Base-by-base conservation (phyloP, 805 yeast genomes). In the Barnettozyma wickerhamii region DNA sequence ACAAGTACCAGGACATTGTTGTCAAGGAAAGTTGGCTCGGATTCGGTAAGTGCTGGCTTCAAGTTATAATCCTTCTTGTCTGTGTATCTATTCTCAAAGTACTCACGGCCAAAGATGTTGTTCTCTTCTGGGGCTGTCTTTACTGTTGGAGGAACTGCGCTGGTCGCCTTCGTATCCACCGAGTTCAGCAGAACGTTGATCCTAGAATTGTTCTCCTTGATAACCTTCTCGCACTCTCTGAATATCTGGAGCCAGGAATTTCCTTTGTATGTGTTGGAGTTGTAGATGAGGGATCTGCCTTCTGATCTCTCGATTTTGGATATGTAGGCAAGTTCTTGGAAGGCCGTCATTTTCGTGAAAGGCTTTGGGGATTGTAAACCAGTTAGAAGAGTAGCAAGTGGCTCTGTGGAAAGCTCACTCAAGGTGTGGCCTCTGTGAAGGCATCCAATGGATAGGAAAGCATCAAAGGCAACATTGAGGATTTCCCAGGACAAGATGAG, bases 381-480 rank as follows among this genome's bases (percentile, higher is more conserved):
- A 4, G 80, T 69, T 10, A 84, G 57, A 29, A 84, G 61, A 1
- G 89, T 80, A 38, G 72, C 75, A 36, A 80, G 64, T 7, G 87
- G 89, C 37, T 76, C 79, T 0, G 80, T 63, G 13, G 83, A 71
- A 21, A 76, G 72, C 10, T 75, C 60, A 33, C 82, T 74, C 7
- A 84, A 68, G 15, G 86, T 76, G 42, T 74, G 75, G 15, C 75
- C 77, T 35, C 81, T 79, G 50, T 80, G 82, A 38, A 84, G 55
- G 56, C 91, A 84, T 2, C 93, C 91, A 48, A 82, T 72, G 12
- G 82, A 72, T 41, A 85, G 71, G 55, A 81, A 83, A 3, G 83
- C 82, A 51, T 78, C 69, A 55, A 74, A 84, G 1, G 79, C 61
- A 41, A 75, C 71, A 53, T 81, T 80, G 19, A 74, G 56, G 7